Evolutionary conservation across 257 asterid genomes (phyloP).

Genomic region (Gentiana straminea): DNA sequence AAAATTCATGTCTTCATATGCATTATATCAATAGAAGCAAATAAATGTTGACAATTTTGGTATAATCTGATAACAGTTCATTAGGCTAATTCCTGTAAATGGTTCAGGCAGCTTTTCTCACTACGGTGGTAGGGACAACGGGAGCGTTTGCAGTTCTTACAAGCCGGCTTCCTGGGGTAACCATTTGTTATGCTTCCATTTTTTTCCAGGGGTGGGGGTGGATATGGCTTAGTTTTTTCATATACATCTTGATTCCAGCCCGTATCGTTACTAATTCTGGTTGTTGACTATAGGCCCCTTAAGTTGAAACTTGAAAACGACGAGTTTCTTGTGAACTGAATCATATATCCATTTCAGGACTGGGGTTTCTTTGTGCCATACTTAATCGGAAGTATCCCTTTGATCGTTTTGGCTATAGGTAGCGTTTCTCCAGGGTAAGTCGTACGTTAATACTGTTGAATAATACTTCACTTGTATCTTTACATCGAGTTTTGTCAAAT

Average conservation of each 20-base stretch:
- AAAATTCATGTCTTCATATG: constrained; percentile 1
- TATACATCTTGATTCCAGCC: too few relatives aligned
- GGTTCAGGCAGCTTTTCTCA: constrained; percentile 97
- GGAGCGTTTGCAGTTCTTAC: constrained; percentile 77
- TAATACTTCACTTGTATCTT: neutral
- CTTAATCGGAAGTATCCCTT: constrained; percentile 87
- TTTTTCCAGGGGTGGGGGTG: neutral
- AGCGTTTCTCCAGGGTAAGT: constrained; percentile 89
- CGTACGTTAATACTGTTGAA: neutral
- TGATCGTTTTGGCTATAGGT: constrained; percentile 80
- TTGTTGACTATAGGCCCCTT: too few relatives aligned
- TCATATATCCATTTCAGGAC: constrained; percentile 35
- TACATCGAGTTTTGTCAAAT: neutral
- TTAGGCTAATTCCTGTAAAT: constrained; percentile 32
- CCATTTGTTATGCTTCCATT: constrained; percentile 5
- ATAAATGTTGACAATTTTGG: too few relatives aligned
- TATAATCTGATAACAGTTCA: neutral
- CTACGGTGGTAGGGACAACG: constrained; percentile 87
- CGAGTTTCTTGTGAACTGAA: too few relatives aligned
- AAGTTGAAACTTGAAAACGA: too few relatives aligned
- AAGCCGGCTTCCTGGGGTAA: constrained; percentile 99
- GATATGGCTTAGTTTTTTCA: too few relatives aligned
- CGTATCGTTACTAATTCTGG: too few relatives aligned
- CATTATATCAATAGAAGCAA: neutral
- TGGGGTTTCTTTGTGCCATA: constrained; percentile 97